These are phyloP conservation scores for Helenozyma baotianmanensis DNA, from an alignment of 805 yeast genomes.

Conservation along the genomic window DNA sequence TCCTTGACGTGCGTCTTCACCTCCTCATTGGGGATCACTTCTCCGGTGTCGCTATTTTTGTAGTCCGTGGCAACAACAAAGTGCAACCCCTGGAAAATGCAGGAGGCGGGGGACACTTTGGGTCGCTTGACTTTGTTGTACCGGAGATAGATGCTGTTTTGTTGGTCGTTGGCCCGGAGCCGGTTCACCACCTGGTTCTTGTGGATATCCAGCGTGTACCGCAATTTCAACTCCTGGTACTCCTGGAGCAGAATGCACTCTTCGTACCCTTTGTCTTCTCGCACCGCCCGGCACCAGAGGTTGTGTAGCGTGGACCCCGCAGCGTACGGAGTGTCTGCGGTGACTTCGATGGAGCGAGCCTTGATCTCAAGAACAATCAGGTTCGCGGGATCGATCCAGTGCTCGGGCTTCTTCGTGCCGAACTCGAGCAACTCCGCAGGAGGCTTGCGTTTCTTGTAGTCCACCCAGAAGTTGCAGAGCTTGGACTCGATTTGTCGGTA, in stretches of 20 bases:
- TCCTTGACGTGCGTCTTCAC: slow-evolving; percentile 35
- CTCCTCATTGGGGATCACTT: slow-evolving; percentile 28
- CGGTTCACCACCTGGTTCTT: slow-evolving; percentile 28
- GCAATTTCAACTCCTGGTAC: slow-evolving; percentile 36
- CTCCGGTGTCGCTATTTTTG: slow-evolving; percentile 15
- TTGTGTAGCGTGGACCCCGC: slow-evolving; percentile 70
- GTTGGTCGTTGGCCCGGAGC: slow-evolving; percentile 18
- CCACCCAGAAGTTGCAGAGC: slow-evolving; percentile 61
- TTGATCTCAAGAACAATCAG: slow-evolving; percentile 80
- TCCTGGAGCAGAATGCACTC: slow-evolving; percentile 55
- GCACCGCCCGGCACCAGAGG: slow-evolving; percentile 62
- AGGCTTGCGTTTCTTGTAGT: slow-evolving; percentile 31
- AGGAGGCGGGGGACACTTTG: slow-evolving; percentile 13
- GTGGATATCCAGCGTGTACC: slow-evolving; percentile 19
- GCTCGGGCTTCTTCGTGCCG: slow-evolving; percentile 59
- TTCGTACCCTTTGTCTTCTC: slow-evolving; percentile 64
- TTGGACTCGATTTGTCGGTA: slow-evolving; percentile 52
- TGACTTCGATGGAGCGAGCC: slow-evolving; percentile 64
- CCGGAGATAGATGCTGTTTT: slow-evolving; percentile 12
- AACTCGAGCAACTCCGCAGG: slow-evolving; percentile 37
- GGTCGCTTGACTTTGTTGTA: slow-evolving; percentile 11
- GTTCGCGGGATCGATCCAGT: slow-evolving; percentile 76
- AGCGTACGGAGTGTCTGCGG: slow-evolving; percentile 45
- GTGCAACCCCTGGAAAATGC: slow-evolving; percentile 40
- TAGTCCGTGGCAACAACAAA: slow-evolving; percentile 57